phyloP scores from a whole-genome alignment of 495 filamentous ascomycete genomes.

The Lindgomyces ingoldianus region DNA sequence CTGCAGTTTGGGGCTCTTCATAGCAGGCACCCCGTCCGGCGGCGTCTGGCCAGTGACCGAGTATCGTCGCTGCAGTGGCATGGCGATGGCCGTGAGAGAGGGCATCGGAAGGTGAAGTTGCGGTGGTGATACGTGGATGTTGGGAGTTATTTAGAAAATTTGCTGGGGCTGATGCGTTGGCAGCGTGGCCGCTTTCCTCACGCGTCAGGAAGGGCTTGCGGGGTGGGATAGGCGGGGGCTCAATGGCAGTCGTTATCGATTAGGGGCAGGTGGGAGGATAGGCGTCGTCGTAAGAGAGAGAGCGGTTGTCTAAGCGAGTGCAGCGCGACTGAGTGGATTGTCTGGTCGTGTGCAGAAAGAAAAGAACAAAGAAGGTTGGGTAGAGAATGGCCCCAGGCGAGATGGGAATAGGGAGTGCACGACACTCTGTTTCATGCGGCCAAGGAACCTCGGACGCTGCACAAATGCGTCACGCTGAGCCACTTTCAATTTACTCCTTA shows the following conservation, averaged over 20 bases:
- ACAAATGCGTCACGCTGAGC: constrained; percentile 13
- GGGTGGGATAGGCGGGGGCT: constrained; percentile 16
- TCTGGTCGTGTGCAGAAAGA: neutral
- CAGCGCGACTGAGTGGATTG: neutral
- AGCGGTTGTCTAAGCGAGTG: neutral
- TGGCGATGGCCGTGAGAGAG: neutral
- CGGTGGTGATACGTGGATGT: neutral
- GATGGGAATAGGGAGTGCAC: no score
- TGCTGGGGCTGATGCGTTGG: constrained; percentile 26
- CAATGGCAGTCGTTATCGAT: constrained; percentile 9
- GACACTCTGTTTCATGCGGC: constrained; percentile 19
- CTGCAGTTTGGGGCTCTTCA: constrained; percentile 33
- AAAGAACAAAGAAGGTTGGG: neutral
- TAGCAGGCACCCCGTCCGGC: constrained; percentile 26
- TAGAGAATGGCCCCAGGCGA: neutral
- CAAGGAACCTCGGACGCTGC: neutral
- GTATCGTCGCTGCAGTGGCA: constrained; percentile 30
- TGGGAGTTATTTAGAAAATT: constrained; percentile 15
- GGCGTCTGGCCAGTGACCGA: constrained; percentile 33
- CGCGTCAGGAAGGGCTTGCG: constrained; percentile 10
- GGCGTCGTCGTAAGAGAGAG: neutral
- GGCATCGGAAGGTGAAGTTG: neutral
- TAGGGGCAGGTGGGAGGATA: neutral
- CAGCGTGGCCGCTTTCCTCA: constrained; percentile 21
- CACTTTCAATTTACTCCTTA: constrained; percentile 13